Base-by-base conservation (phyloP, 2,329 filamentous ascomycete genomes). In the Fusarium sp. region DNA sequence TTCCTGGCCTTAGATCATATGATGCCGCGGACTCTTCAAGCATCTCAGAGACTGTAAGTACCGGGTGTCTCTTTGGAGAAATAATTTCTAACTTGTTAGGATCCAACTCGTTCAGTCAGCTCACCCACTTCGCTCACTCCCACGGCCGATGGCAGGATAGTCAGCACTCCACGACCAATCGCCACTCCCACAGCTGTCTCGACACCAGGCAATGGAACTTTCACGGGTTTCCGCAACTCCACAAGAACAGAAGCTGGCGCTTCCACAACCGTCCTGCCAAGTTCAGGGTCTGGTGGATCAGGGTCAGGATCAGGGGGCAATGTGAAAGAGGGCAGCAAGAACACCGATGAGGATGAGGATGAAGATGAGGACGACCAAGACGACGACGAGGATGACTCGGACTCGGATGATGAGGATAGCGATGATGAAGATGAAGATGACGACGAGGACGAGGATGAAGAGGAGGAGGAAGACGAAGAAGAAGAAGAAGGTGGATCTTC, bases 121-220 rank as follows among this genome's bases (percentile, higher is more conserved):
- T 37, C 35, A 59, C 20, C 25, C 1, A 35, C 27, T 7, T 37
- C 54, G 20, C 27, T 35, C 18, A 57, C 54, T 37, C 32, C 54
- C 4, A 57, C 54, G 3, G 27, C 48, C 27, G 48, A 32, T 34
- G 34, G 23, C 56, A 59, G 20, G 20, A 59, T n/a, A 43, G 2
- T 18, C n/a, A 32, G 58, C 14, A 34, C 58, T 8, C 39, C 25
- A 16, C 39, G 13, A 10, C 18, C 37, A 43, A 8, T 32, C 18
- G 34, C 25, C 25, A 32, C 37, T 20, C 25, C 57, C 1, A 43
- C 58, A 13, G 25, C 58, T 16, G 14, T 27, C 58, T 6, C 18
- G n/a, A 39, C 35, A 23, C 39, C 39, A 13, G 20, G 58, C 9
- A 61, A 61, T n/a, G 58, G 58, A 61, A 61, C 58, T n/a, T 43